Conservation (phyloP, 2,329 filamentous ascomycete species). For the Dendrostoma leiphaemia region DNA sequence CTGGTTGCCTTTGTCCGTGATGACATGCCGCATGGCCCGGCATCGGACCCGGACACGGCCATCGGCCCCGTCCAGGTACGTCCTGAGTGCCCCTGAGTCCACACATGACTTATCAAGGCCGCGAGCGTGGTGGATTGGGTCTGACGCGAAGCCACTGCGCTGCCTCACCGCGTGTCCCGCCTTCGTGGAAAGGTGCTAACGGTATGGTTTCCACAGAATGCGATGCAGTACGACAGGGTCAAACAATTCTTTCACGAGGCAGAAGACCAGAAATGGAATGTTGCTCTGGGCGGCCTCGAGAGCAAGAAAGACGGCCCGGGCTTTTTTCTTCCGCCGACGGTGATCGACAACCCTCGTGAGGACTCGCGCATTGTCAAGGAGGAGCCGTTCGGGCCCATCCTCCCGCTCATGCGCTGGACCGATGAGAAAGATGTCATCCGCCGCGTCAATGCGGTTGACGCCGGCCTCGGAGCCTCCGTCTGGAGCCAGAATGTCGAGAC, state of each 20-base stretch:
- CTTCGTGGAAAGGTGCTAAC: not conserved
- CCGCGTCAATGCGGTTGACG: constrained; percentile 45
- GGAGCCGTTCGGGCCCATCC: constrained; percentile 48
- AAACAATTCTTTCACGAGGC: constrained; percentile 49
- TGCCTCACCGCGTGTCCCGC: too few species aligned
- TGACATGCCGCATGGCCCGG: constrained; percentile 38
- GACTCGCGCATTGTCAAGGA: constrained; percentile 53
- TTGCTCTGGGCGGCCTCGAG: constrained; percentile 41
- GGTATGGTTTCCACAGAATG: constrained; percentile 39
- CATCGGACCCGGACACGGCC: constrained; percentile 37
- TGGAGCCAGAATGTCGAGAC: constrained; percentile 46
- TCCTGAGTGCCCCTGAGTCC: too few species aligned
- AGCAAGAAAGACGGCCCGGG: constrained; percentile 37
- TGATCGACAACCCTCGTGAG: constrained; percentile 58
- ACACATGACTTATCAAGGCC: too few species aligned
- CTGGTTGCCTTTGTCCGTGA: constrained; percentile 42
- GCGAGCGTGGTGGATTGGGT: too few species aligned
- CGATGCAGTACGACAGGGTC: constrained; percentile 56
- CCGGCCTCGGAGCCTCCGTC: constrained; percentile 52
- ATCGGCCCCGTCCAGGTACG: constrained; percentile 47
- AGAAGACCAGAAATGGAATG: constrained; percentile 44
- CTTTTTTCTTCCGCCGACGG: constrained; percentile 56
- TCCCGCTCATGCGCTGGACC: constrained; percentile 42
- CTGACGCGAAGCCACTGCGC: too few species aligned
- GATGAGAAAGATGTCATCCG: constrained; percentile 43